These are phyloP conservation scores for Pythium sp. DNA, from an alignment of 352 stramenopile species.

Conservation along the genomic window DNA sequence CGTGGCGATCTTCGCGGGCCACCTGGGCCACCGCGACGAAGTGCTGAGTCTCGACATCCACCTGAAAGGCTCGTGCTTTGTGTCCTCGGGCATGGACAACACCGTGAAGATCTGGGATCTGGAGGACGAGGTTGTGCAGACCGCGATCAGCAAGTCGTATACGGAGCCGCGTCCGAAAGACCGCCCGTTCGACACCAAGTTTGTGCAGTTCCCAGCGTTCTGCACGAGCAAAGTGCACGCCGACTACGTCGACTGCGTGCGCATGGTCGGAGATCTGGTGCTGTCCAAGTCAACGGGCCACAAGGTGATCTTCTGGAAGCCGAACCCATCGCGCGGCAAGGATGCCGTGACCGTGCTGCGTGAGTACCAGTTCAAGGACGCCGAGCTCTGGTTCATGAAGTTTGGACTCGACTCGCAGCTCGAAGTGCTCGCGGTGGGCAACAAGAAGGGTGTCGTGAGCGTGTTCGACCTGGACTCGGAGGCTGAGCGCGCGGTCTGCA, in stretches of 20 bases:
- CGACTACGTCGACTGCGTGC: constrained; percentile 90
- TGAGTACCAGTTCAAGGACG: constrained; percentile 83
- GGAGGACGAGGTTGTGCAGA: constrained; percentile 63
- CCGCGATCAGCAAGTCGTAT: constrained; percentile 77
- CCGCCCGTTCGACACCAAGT: constrained; percentile 78
- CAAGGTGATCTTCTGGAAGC: constrained; percentile 91
- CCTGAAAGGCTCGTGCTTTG: constrained; percentile 86
- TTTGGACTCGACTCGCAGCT: constrained; percentile 76
- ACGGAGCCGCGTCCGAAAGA: constrained; percentile 54
- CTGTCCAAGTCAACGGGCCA: constrained; percentile 86
- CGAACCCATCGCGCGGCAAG: constrained; percentile 77
- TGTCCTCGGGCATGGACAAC: constrained; percentile 91
- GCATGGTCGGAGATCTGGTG: constrained; percentile 73
- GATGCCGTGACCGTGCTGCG: constrained; percentile 76
- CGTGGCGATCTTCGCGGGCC: constrained; percentile 91
- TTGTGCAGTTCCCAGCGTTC: constrained; percentile 90
- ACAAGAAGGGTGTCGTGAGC: constrained; percentile 78
- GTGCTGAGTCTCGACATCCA: constrained; percentile 90
- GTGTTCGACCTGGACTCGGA: constrained; percentile 79
- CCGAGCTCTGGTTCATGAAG: constrained; percentile 87
- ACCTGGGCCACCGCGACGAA: constrained; percentile 88
- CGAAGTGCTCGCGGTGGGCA: constrained; percentile 76
- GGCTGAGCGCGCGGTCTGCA: constrained; percentile 61
- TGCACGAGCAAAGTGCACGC: constrained; percentile 90
- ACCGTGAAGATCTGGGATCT: constrained; percentile 94